Conservation (phyloP, 495 filamentous ascomycete genomes). For the Cetradonia linearis region DNA sequence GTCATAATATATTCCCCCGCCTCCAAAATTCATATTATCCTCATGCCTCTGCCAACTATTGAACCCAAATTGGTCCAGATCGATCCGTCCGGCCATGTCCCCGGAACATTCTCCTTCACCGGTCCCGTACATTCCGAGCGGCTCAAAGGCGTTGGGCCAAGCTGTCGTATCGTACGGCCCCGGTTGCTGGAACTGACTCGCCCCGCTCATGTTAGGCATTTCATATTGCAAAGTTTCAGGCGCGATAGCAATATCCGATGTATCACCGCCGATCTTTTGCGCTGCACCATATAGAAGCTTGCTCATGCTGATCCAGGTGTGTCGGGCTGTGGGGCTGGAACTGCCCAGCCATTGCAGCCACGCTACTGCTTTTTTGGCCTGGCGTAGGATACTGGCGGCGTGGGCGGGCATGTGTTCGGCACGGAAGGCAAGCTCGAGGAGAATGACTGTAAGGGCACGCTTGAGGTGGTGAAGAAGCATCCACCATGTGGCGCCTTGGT, state of each 20-base stretch:
- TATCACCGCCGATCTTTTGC: constrained; percentile 17
- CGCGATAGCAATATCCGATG: constrained; percentile 13
- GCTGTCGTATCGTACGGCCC: background rate
- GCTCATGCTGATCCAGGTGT: constrained; percentile 32
- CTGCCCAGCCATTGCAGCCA: constrained; percentile 43
- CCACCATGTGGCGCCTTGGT: constrained; percentile 52
- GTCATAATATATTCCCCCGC: background rate
- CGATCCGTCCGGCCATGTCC: constrained; percentile 2
- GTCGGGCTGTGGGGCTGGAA: constrained; percentile 37
- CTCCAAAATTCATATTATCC: background rate
- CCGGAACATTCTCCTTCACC: background rate
- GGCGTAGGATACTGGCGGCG: constrained; percentile 39
- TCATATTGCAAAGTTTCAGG: background rate
- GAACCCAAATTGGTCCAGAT: constrained; percentile 12
- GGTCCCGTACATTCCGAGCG: background rate
- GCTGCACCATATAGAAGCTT: constrained; percentile 16
- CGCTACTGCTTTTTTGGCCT: constrained; percentile 44
- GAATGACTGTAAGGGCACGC: constrained; percentile 48
- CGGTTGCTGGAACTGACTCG: background rate
- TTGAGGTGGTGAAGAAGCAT: constrained; percentile 52
- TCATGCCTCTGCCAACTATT: background rate
- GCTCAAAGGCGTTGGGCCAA: background rate
- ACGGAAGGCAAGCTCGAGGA: constrained; percentile 47
- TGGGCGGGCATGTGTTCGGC: constrained; percentile 47
- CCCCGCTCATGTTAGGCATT: background rate